phyloP scores from a whole-genome alignment of 2,329 filamentous ascomycete genomes.

The Cordyceps javanica region DNA sequence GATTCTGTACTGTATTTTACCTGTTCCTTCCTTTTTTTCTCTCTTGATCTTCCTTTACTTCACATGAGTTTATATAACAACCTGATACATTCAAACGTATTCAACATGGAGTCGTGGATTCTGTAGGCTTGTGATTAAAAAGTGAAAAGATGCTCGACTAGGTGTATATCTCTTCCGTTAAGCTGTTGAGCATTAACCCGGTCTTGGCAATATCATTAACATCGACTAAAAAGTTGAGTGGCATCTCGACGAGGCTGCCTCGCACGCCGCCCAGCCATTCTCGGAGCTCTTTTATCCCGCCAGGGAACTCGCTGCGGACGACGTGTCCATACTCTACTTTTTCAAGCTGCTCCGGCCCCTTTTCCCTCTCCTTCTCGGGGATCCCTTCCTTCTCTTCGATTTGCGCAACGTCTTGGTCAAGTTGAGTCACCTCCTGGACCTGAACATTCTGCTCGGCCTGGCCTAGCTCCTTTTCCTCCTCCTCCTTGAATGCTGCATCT shows the following conservation, averaged over 20 bases:
- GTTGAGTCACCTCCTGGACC: constrained; percentile 34
- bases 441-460: constrained; percentile 32
- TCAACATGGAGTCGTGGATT: neutral
- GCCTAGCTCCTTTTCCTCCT: neutral
- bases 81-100: neutral
- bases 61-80: neutral
- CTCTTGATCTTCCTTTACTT: neutral
- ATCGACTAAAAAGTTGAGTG: constrained; percentile 76
- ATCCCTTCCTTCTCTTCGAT: neutral
- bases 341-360: constrained; percentile 34
- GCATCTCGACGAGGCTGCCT: constrained; percentile 82
- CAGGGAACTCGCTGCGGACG: constrained; percentile 69
- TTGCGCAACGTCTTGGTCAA: constrained; percentile 46
- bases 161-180: constrained; percentile 71
- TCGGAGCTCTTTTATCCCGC: constrained; percentile 68
- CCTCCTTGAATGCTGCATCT: neutral
- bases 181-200: constrained; percentile 63
- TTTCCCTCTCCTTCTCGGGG: constrained; percentile 38
- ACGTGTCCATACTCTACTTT: constrained; percentile 83
- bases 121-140: neutral
- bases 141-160: constrained; percentile 17
- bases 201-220: constrained; percentile 79
- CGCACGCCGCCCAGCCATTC: constrained; percentile 59
- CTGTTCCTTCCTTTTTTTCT: neutral
- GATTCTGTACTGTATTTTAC: constrained; percentile 5